These are phyloP conservation scores for Neospermospora avenae DNA, from an alignment of 2,329 filamentous ascomycete genomes.

Conservation along the genomic window DNA sequence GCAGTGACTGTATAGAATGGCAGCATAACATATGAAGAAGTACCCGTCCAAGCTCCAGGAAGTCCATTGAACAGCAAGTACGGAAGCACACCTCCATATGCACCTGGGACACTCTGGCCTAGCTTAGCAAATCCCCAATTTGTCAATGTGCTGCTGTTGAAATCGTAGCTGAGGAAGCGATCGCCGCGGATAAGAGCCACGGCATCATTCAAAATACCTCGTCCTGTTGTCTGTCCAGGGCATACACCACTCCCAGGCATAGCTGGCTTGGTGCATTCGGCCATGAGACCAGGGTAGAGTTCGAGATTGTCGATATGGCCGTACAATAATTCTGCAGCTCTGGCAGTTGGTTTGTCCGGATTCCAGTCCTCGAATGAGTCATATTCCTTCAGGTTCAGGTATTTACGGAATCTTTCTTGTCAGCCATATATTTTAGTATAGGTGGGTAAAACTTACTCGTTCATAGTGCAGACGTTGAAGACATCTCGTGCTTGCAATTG, in stretches of 20 bases:
- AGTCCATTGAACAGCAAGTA: conserved; percentile 44
- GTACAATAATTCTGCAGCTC: conserved; percentile 44
- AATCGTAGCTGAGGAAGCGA: conserved; percentile 45
- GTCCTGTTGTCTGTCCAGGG: conserved; percentile 42
- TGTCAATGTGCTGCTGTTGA: conserved; percentile 46
- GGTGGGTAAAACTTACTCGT: conserved; percentile 40
- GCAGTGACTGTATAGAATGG: conserved; percentile 51
- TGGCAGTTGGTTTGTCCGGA: conserved; percentile 45
- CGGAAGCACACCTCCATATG: conserved; percentile 46
- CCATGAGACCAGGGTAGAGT: conserved; percentile 55
- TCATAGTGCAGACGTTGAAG: conserved; percentile 51
- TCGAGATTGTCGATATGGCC: conserved; percentile 52
- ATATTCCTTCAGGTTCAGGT: conserved; percentile 48
- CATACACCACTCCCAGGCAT: conserved; percentile 47
- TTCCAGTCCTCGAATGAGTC: conserved; percentile 51
- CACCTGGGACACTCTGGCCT: conserved; percentile 34
- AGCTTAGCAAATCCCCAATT: conserved; percentile 50
- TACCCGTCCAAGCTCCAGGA: conserved; percentile 46
- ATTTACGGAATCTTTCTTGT: conserved; percentile 44
- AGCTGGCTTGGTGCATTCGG: conserved; percentile 52
- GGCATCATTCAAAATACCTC: conserved; percentile 47
- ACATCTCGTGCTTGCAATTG: conserved; percentile 43
- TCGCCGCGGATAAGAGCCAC: conserved; percentile 45
- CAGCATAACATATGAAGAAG: conserved; percentile 45
- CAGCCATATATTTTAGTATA: background rate